Evolutionary conservation across 1,284 basidiomycete genomes (phyloP), one percentile per base, ranked within the genome.

Genomic region (Pholiota adiposa): DNA sequence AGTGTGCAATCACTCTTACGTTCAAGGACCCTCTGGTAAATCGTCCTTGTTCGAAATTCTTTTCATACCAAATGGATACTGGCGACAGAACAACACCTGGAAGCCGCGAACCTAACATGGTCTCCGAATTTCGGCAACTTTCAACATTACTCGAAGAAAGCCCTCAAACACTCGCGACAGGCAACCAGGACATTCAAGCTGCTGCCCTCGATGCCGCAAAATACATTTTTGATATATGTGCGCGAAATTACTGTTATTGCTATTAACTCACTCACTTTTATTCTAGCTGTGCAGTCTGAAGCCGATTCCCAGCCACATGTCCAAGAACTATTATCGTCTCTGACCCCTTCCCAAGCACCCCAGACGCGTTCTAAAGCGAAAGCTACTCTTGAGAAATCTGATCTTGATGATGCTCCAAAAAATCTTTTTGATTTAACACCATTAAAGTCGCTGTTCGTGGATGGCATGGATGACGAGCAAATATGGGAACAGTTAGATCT

Each of bases 401-500:
- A 74, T 23, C 63, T 72, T 43, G 70, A 72, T 60, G 67, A 70
- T 23, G 57, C 69, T 25, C 70, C 66, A 51, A 76, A 66, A 58
- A 71, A 70, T 40, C 67, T 79, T 18, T 81, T 93, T 51, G 76
- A 83, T 44, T 79, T 82, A 50, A 97, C 96, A 0, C 94, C 94
- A 3, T 76, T 98, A 2, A 76, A 84, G 1, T 84, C 85, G 53
- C 83, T 98, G 19, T 90, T 89, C 61, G 80, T 88, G 11, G 87
- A 94, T n/a, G 89, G 84, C n/a, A 90, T 97, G 86, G 88, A 89
- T 66, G 83, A 86, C 21, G 92, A 94, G 59, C 96, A 97, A 73
- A 79, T 98, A 25, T 99, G 97, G 97, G 88, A 90, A 50, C 97
- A 97, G 75, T 74, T 97, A 54, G 96, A 97, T 70, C 78, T 97